Evolutionary conservation across 148 eudicot genomes (phyloP).

Genomic region (Tetragonia tetragonoides): DNA sequence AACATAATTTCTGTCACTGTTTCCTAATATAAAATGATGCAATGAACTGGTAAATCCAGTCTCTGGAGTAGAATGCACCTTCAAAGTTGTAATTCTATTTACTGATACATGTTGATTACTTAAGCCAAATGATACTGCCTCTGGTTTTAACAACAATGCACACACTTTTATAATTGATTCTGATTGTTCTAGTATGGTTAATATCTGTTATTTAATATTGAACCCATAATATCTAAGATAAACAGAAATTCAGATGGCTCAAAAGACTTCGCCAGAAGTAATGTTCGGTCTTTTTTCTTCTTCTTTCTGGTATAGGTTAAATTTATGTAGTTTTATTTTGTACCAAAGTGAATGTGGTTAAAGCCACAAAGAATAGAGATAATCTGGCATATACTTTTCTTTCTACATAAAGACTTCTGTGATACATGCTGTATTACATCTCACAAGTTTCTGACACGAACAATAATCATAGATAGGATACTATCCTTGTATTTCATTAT

Average conservation of each 20-base stretch:
- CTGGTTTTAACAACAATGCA: too few relatives aligned
- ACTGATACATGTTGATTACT: not conserved
- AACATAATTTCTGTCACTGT: not conserved
- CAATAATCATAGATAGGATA: not conserved
- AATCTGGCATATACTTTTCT: not conserved
- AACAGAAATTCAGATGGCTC: too few relatives aligned
- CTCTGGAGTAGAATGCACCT: not conserved
- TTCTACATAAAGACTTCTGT: not conserved
- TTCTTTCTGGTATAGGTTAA: too few relatives aligned
- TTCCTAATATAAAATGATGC: too few relatives aligned
- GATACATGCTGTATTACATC: not conserved
- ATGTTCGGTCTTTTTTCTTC: not conserved
- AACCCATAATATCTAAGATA: too few relatives aligned
- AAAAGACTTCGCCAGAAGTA: not conserved
- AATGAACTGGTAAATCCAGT: not conserved
- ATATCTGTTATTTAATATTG: too few relatives aligned
- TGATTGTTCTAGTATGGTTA: too few relatives aligned
- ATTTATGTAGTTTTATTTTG: too few relatives aligned
- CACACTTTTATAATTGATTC: too few relatives aligned
- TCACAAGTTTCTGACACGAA: not conserved
- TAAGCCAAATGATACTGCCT: not conserved
- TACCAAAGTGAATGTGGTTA: not conserved
- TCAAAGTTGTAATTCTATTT: not conserved
- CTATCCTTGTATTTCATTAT: not conserved
- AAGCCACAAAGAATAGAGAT: not conserved